Percentiles rank a stretch among this genome's conserved stretches.
These are phyloP conservation scores for Neodidymelliopsis sp. DNA, from an alignment of 2,329 filamentous ascomycete species.

Conservation along the genomic window DNA sequence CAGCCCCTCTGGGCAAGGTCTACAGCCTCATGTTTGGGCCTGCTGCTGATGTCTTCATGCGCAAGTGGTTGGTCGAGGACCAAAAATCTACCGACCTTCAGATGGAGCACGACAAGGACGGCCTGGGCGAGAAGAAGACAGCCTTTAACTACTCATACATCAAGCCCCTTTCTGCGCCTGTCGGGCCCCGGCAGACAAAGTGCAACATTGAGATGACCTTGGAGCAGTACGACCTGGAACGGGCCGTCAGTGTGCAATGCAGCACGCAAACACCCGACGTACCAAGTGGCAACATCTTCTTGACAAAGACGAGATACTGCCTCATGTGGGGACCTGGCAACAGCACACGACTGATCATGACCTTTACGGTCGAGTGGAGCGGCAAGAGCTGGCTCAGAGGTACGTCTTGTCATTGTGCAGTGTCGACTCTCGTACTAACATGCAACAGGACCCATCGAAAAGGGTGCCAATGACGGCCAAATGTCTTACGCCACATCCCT, in stretches of 20 bases:
- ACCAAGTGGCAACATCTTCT: constrained; percentile 90
- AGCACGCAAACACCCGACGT: constrained; percentile 93
- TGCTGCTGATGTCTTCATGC: constrained; percentile 80
- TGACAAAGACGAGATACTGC: constrained; percentile 92
- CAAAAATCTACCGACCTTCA: constrained; percentile 90
- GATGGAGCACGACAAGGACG: constrained; percentile 82
- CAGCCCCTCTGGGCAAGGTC: constrained; percentile 88
- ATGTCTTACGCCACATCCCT: constrained; percentile 81
- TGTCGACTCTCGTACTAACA: constrained; percentile 21
- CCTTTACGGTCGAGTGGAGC: constrained; percentile 91
- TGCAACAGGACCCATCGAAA: constrained; percentile 84
- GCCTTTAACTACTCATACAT: constrained; percentile 83
- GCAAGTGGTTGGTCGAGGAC: constrained; percentile 83
- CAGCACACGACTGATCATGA: constrained; percentile 83
- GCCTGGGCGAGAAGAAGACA: constrained; percentile 76
- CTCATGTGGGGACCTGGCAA: constrained; percentile 91
- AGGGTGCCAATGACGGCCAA: constrained; percentile 92
- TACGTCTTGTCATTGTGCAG: constrained; percentile 53
- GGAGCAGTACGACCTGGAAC: constrained; percentile 87
- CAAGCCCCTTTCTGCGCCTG: constrained; percentile 82
- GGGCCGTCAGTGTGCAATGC: constrained; percentile 80
- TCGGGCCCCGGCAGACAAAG: constrained; percentile 93
- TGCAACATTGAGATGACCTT: constrained; percentile 87
- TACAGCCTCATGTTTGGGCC: constrained; percentile 89
- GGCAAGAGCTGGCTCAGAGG: constrained; percentile 98